Percentiles rank a stretch among this genome's conserved stretches.
Evolutionary conservation across 257 asterid species (phyloP).

Genomic region (Henckelia pumila): DNA sequence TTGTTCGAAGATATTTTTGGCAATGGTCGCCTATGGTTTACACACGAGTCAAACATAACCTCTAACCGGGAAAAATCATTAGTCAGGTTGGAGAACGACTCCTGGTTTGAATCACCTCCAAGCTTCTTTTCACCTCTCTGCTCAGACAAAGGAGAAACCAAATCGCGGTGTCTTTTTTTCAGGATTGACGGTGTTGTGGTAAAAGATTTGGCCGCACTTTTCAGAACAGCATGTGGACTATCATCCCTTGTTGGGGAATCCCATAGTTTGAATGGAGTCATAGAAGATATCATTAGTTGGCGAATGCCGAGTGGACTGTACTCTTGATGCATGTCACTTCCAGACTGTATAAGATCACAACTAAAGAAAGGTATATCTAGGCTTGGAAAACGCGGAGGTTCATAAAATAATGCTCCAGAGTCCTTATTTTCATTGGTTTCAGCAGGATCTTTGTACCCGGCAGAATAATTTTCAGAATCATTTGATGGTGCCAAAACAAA

Average conservation of each 20-base stretch:
- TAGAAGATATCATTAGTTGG: slow-evolving; percentile 80
- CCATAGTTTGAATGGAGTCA: slow-evolving; percentile 77
- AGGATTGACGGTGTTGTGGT: slow-evolving; percentile 80
- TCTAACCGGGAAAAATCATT: slow-evolving; percentile 63
- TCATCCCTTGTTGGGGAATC: slow-evolving; percentile 86
- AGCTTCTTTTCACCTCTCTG: slow-evolving; percentile 73
- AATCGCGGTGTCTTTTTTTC: slow-evolving; percentile 85
- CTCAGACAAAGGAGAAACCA: slow-evolving; percentile 83
- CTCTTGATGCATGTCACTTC: slow-evolving; percentile 78
- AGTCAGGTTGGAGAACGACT: slow-evolving; percentile 41
- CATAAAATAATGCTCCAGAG: slow-evolving; percentile 66
- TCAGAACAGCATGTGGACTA: slow-evolving; percentile 75
- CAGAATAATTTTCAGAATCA: slow-evolving; percentile 39
- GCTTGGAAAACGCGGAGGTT: slow-evolving; percentile 95
- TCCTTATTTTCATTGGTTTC: slow-evolving; percentile 45
- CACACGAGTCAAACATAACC: slow-evolving; percentile 48
- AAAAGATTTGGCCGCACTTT: slow-evolving; percentile 87
- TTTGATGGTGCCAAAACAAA: slow-evolving; percentile 38
- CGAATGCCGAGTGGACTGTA: slow-evolving; percentile 97
- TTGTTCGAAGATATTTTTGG: slow-evolving; percentile 33
- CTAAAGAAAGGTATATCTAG: slow-evolving; percentile 85
- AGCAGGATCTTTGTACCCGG: slow-evolving; percentile 30
- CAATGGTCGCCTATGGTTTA: slow-evolving; percentile 32
- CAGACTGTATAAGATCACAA: slow-evolving; percentile 83
- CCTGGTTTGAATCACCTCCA: slow-evolving; percentile 44